Percentiles rank a stretch among this genome's conserved stretches.
Conservation (phyloP, 2,329 filamentous ascomycete species). For the Sarocladium brachiariae region DNA sequence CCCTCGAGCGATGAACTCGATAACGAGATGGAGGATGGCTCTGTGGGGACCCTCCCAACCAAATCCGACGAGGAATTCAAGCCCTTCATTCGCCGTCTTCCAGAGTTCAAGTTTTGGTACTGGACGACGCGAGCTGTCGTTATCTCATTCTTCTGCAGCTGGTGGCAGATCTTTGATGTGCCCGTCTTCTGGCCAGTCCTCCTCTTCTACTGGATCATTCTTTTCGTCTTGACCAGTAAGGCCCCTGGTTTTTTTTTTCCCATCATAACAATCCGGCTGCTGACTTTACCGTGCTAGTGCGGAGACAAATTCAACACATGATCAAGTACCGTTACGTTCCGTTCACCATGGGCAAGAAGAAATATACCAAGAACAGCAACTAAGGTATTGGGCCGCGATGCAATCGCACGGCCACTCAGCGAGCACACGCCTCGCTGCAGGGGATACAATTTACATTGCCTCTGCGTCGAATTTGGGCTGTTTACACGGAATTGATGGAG, state of each 20-base stretch:
- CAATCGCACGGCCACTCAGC: not conserved
- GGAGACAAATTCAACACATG: constrained; percentile 99
- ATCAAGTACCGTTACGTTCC: constrained; percentile 99
- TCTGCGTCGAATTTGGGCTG: not conserved
- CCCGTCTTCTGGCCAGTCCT: constrained; percentile 98
- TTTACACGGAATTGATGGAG: constrained; percentile 2
- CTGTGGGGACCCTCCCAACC: constrained; percentile 74
- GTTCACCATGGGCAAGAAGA: constrained; percentile 84
- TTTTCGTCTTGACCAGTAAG: constrained; percentile 92
- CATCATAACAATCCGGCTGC: constrained; percentile 9
- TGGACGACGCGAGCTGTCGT: constrained; percentile 80
- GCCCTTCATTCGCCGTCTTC: constrained; percentile 90
- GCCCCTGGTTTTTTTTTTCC: constrained; percentile 18
- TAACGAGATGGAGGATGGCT: constrained; percentile 92
- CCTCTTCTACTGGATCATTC: constrained; percentile 97
- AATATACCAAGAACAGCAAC: constrained; percentile 61
- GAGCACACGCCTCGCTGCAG: not conserved
- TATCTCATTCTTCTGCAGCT: constrained; percentile 81
- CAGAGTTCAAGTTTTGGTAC: constrained; percentile 99
- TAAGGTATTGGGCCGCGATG: constrained; percentile 13
- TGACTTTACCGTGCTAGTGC: constrained; percentile 58
- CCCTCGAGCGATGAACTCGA: constrained; percentile 86
- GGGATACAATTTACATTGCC: not conserved
- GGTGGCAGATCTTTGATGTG: constrained; percentile 91
- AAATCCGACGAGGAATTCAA: constrained; percentile 97